phyloP scores from a whole-genome alignment of 768 basidiomycete genomes.

The Boletus rubroflammeus region DNA sequence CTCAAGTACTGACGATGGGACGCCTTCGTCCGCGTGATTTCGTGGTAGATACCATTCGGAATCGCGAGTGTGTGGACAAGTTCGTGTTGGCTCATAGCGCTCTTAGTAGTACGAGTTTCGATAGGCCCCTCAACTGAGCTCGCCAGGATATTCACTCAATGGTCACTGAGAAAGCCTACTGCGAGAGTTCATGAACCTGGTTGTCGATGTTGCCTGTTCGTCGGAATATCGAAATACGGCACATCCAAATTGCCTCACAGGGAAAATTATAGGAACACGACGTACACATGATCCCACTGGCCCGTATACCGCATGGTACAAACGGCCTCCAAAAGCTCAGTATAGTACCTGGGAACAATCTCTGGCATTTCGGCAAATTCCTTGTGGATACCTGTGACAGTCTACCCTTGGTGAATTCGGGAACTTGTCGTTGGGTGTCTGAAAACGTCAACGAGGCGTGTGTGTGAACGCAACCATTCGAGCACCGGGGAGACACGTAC shows the following conservation, averaged over 20 bases:
- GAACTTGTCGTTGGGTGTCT: not conserved
- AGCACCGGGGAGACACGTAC: not conserved
- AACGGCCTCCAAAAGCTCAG: not conserved
- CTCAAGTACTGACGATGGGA: not conserved
- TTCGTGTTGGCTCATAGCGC: too few species aligned
- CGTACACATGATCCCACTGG: not conserved
- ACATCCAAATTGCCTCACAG: not conserved
- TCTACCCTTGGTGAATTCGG: not conserved
- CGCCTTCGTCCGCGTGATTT: not conserved
- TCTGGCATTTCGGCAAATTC: not conserved
- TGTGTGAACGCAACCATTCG: not conserved
- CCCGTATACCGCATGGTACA: not conserved
- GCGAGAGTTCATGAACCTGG: not conserved
- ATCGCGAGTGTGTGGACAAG: not conserved
- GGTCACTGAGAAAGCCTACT: too few species aligned
- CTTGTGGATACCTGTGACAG: not conserved
- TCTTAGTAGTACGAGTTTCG: too few species aligned
- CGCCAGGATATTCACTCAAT: too few species aligned
- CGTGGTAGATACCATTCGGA: not conserved
- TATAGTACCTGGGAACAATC: not conserved
- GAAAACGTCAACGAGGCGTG: conserved; percentile 13
- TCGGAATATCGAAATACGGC: not conserved
- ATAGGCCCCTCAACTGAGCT: too few species aligned
- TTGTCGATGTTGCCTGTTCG: not conserved
- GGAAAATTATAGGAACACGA: not conserved